Evolutionary conservation across 768 basidiomycete genomes (phyloP).

Genomic region (Sarcodon aspratus): DNA sequence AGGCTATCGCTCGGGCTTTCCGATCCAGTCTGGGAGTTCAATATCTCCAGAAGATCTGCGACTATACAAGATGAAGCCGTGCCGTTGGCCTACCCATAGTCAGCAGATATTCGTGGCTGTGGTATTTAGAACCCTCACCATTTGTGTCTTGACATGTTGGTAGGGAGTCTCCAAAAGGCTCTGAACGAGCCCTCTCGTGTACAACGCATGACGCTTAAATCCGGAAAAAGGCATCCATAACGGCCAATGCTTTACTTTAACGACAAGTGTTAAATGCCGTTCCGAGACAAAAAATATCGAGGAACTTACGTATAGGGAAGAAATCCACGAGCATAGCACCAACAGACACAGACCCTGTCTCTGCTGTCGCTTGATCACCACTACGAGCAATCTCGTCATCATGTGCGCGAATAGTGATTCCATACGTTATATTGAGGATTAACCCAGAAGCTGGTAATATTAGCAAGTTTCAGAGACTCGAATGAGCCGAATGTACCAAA

Average conservation of each 20-base stretch:
- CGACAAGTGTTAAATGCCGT: background rate
- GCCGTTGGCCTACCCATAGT: background rate
- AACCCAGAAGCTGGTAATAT: constrained; percentile 5
- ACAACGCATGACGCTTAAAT: constrained; percentile 11
- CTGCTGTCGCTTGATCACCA: constrained; percentile 13
- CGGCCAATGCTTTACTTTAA: constrained; percentile 11
- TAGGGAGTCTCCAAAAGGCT: constrained; percentile 9
- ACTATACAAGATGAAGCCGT: background rate
- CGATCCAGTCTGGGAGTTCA: background rate
- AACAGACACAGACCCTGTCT: constrained; percentile 8
- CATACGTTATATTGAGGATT: constrained; percentile 21
- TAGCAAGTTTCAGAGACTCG: background rate
- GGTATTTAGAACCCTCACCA: constrained; percentile 2
- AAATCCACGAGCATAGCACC: constrained; percentile 21
- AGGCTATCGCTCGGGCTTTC: background rate
- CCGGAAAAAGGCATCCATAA: constrained; percentile 13
- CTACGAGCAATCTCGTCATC: constrained; percentile 18
- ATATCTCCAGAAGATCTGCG: background rate
- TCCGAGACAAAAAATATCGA: background rate
- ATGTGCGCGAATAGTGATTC: constrained; percentile 15
- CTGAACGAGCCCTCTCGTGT: constrained; percentile 5
- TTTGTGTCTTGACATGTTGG: constrained; percentile 8
- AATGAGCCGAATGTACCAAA: constrained; percentile 7
- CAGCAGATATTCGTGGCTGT: background rate
- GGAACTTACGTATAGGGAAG: constrained; percentile 18